These are phyloP conservation scores for Rugosomyces carneus DNA, from an alignment of 1,284 basidiomycete species.

Conservation along the genomic window DNA sequence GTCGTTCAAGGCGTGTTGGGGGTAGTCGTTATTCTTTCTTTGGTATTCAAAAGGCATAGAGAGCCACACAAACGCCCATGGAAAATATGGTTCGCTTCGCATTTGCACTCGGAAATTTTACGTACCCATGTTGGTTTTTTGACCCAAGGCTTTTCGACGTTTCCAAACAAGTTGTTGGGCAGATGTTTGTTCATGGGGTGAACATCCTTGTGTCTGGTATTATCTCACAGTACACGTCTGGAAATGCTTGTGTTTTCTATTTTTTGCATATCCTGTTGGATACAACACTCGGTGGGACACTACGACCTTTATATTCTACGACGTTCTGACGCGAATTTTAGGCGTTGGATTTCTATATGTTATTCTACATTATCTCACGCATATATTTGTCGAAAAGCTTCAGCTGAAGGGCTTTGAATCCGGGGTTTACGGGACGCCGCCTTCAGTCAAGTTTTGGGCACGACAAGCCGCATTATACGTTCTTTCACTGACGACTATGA, in stretches of 20 bases:
- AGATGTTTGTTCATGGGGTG: constrained; percentile 83
- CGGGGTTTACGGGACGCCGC: constrained; percentile 84
- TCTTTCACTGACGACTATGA: constrained; percentile 83
- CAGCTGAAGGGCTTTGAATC: constrained; percentile 76
- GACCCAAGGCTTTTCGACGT: constrained; percentile 75
- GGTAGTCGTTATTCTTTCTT: constrained; percentile 75
- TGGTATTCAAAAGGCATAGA: constrained; percentile 85
- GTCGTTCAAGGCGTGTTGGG: constrained; percentile 84
- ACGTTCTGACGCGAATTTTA: constrained; percentile 22
- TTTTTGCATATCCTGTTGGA: constrained; percentile 94
- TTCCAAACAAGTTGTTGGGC: constrained; percentile 88
- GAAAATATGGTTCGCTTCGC: constrained; percentile 75
- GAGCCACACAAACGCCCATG: constrained; percentile 85
- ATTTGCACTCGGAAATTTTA: constrained; percentile 2
- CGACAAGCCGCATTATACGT: constrained; percentile 88
- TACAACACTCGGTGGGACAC: constrained; percentile 74
- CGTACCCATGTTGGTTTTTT: constrained; percentile 5
- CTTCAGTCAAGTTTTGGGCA: constrained; percentile 67
- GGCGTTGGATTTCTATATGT: constrained; percentile 85
- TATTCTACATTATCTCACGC: constrained; percentile 66
- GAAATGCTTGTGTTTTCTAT: constrained; percentile 87
- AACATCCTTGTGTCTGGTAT: constrained; percentile 80
- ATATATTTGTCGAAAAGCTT: constrained; percentile 60
- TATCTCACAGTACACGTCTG: constrained; percentile 58
- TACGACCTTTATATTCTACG: background rate